Conservation (phyloP, 306 rosid genomes). For the Heteromeles arbutifolia region DNA sequence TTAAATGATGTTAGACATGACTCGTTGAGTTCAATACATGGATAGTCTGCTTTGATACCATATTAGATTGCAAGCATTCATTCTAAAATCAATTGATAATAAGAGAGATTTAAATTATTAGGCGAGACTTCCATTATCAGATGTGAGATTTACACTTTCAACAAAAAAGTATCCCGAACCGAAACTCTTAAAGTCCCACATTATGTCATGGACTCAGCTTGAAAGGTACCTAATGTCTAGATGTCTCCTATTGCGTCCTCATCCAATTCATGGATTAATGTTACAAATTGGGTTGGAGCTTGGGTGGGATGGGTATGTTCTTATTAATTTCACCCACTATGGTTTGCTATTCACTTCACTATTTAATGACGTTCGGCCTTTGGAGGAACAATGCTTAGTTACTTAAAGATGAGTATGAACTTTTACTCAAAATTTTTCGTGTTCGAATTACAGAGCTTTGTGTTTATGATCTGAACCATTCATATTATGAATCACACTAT, state of each 20-base stretch:
- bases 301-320: not conserved
- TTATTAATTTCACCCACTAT: not conserved
- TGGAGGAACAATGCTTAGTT: not conserved
- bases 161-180: not conserved
- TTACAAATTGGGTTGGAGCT: not conserved
- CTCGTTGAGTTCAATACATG: too few species aligned
- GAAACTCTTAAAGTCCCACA: not conserved
- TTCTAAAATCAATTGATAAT: not conserved
- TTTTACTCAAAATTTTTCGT: accelerated
- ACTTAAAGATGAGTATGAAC: too few species aligned
- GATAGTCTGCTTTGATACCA: too few species aligned
- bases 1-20: too few species aligned
- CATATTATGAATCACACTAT: too few species aligned
- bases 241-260: not conserved
- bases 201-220: not conserved
- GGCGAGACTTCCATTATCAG: accelerated
- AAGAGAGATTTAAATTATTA: too few species aligned
- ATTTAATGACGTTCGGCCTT: not conserved
- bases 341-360: not conserved
- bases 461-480: too few species aligned
- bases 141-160: too few species aligned
- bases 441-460: too few species aligned
- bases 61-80: not conserved
- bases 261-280: not conserved
- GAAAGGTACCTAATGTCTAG: not conserved